A percentile compares a stretch with the other conserved stretches of the same genome.
Evolutionary conservation across 1,284 basidiomycete species (phyloP).

Genomic region (Puccinia hordei): DNA sequence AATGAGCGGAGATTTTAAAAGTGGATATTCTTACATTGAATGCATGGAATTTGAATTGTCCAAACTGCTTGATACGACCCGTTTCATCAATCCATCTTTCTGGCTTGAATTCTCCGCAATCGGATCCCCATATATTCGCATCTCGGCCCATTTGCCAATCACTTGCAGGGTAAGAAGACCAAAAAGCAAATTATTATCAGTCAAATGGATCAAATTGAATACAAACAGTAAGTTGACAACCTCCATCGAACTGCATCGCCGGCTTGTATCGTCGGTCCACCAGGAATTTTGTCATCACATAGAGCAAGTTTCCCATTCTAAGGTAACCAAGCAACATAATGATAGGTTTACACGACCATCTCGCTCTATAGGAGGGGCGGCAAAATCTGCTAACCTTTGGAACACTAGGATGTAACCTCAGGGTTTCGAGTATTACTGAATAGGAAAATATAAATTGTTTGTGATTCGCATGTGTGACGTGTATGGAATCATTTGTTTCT

Average conservation of each 20-base stretch:
- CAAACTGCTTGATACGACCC: conserved; percentile 51
- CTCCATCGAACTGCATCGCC: conserved; percentile 37
- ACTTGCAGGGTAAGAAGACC: conserved; percentile 29
- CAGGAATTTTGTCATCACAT: conserved; percentile 32
- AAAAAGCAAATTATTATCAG: conserved; percentile 14
- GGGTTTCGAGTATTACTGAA: conserved; percentile 52
- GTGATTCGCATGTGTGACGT: conserved; percentile 44
- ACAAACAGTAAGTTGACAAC: neutral
- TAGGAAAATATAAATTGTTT: conserved; percentile 44
- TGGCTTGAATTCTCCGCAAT: conserved; percentile 54
- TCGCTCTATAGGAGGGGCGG: neutral
- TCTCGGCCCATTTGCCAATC: conserved; percentile 53
- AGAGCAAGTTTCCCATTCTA: conserved; percentile 37
- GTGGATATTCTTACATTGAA: conserved; percentile 53
- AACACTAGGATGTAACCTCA: conserved; percentile 53
- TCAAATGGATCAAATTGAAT: neutral
- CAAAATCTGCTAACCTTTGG: conserved; percentile 33
- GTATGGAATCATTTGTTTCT: no score
- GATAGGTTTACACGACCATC: no score
- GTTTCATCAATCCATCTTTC: conserved; percentile 53
- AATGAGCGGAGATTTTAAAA: neutral
- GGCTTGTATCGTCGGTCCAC: conserved; percentile 30
- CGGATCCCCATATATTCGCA: conserved; percentile 52
- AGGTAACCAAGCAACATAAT: neutral
- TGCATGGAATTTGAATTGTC: conserved; percentile 53